phyloP scores from a whole-genome alignment of 2,329 filamentous ascomycete genomes.

The Xylariaceae sp. region DNA sequence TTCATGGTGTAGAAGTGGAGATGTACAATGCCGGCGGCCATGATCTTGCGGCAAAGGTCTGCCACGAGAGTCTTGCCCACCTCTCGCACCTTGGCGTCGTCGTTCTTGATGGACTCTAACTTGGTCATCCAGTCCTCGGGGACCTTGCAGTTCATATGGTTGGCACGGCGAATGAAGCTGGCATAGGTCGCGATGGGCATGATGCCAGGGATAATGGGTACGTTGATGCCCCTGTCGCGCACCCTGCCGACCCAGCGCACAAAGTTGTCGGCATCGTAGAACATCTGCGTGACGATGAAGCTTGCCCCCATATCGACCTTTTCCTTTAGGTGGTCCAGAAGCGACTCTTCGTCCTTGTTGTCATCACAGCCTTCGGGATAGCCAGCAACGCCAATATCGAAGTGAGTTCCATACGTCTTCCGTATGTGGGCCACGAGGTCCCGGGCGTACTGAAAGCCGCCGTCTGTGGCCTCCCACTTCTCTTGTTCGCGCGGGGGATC shows the following conservation, averaged over 20 bases:
- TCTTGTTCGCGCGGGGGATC: slow-evolving; percentile 92
- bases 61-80: slow-evolving; percentile 82
- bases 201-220: slow-evolving; percentile 81
- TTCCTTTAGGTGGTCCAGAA: slow-evolving; percentile 91
- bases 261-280: slow-evolving; percentile 96
- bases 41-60: slow-evolving; percentile 79
- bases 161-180: slow-evolving; percentile 81
- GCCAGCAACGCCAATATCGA: slow-evolving; percentile 94
- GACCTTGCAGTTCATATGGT: slow-evolving; percentile 82
- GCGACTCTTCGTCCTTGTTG: slow-evolving; percentile 73
- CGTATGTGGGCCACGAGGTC: slow-evolving; percentile 77
- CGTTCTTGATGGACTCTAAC: slow-evolving; percentile 91
- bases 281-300: slow-evolving; percentile 98
- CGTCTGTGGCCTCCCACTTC: slow-evolving; percentile 83
- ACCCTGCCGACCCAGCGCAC: slow-evolving; percentile 83
- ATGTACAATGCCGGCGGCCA: slow-evolving; percentile 75
- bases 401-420: slow-evolving; percentile 74
- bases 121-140: slow-evolving; percentile 73
- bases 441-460: slow-evolving; percentile 83
- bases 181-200: slow-evolving; percentile 96
- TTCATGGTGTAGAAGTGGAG: slow-evolving; percentile 99
- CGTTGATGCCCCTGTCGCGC: slow-evolving; percentile 71
- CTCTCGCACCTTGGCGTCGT: slow-evolving; percentile 85
- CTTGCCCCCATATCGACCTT: slow-evolving; percentile 91
- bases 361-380: slow-evolving; percentile 96